Conservation (phyloP, 2,329 filamentous ascomycete species). For the Paradendryphiella salina region DNA sequence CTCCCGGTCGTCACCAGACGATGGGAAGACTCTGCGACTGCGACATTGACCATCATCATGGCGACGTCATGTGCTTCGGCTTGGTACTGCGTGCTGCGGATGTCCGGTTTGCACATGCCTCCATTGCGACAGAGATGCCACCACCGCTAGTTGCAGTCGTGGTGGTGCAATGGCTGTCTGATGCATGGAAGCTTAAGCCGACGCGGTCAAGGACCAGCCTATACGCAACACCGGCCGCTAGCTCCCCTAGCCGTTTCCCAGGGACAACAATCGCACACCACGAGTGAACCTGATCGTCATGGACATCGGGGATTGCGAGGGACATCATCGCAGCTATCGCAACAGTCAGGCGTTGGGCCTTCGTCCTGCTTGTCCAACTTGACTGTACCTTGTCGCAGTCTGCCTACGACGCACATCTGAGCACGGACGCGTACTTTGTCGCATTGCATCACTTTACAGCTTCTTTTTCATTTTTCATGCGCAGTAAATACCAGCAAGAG, state of each 20-base stretch:
- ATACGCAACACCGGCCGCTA: slow-evolving; percentile 17
- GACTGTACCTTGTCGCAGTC: neutral
- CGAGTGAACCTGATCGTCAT: slow-evolving; percentile 6
- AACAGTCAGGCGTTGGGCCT: neutral
- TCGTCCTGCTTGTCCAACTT: neutral
- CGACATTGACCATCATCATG: slow-evolving; percentile 2
- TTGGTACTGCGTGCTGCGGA: slow-evolving; percentile 3
- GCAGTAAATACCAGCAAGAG: neutral
- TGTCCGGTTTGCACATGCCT: slow-evolving; percentile 7
- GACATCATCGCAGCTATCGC: neutral
- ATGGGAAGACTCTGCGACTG: slow-evolving; percentile 13
- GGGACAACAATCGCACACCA: slow-evolving; percentile 6
- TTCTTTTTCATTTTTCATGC: neutral
- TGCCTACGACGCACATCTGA: neutral
- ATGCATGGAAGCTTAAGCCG: neutral
- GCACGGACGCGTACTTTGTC: neutral
- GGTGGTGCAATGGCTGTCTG: neutral
- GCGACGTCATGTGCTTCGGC: slow-evolving; percentile 20
- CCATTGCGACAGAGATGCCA: slow-evolving; percentile 1
- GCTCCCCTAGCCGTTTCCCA: slow-evolving; percentile 12
- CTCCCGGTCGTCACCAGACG: slow-evolving; percentile 24
- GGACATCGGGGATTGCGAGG: neutral
- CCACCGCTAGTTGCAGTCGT: neutral
- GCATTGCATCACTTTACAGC: slow-evolving; percentile 10
- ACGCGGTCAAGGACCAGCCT: slow-evolving; percentile 21